Evolutionary conservation across 2,329 filamentous ascomycete species (phyloP).

Genomic region (Bertia moriformis): DNA sequence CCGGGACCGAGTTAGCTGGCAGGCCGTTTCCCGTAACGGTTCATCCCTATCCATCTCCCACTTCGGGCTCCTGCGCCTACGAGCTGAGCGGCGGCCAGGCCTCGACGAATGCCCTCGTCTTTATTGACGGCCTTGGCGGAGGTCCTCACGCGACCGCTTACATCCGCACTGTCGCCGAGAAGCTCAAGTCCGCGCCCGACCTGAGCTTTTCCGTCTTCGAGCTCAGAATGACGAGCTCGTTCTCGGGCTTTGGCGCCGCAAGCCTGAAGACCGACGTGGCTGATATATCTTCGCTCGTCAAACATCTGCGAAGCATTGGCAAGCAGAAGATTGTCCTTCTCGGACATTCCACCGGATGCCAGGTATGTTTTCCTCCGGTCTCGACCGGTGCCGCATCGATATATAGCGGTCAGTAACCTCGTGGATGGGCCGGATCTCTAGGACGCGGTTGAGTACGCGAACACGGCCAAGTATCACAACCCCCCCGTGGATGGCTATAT

Average conservation of each 20-base stretch:
- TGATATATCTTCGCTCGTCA: conserved; percentile 35
- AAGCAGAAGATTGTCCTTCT: conserved; percentile 36
- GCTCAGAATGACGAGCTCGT: conserved; percentile 37
- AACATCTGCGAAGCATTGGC: conserved; percentile 34
- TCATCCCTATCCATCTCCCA: conserved; percentile 27
- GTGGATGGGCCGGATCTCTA: no score
- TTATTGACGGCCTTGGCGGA: conserved; percentile 58
- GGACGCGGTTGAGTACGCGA: conserved; percentile 41
- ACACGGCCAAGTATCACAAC: conserved; percentile 22
- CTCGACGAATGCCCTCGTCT: conserved; percentile 45
- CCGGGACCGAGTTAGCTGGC: neutral
- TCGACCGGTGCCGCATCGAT: no score
- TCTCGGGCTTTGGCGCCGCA: conserved; percentile 32
- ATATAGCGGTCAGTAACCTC: no score
- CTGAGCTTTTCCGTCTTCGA: conserved; percentile 39
- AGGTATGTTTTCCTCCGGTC: conserved; percentile 17
- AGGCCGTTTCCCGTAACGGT: conserved; percentile 25
- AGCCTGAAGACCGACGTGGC: conserved; percentile 34
- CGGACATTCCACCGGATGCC: conserved; percentile 44
- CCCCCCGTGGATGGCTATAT: conserved; percentile 60
- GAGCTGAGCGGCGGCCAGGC: conserved; percentile 22
- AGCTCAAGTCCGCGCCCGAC: conserved; percentile 19
- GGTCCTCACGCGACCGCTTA: conserved; percentile 53
- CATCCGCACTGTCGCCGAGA: conserved; percentile 27
- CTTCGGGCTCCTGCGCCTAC: conserved; percentile 26